phyloP scores from a whole-genome alignment of 345 rosid species.

The Dimocarpus longan region DNA sequence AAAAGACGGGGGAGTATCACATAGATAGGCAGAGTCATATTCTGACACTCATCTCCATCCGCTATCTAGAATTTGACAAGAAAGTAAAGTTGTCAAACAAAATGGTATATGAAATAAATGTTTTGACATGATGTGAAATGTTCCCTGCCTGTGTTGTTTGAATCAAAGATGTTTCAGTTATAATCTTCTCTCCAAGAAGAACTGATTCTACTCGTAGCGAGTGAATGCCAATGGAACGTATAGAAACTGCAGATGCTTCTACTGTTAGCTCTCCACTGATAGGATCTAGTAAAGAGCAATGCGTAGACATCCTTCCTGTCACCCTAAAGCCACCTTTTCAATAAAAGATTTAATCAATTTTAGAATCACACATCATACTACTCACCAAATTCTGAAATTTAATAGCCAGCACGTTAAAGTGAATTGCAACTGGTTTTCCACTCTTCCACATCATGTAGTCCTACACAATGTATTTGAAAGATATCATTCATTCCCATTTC shows the following conservation, averaged over 20 bases:
- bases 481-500: conserved; percentile 1
- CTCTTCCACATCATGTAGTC: conserved; percentile 6
- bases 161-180: conserved; percentile 84
- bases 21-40: conserved; percentile 70
- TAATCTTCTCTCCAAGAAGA: conserved; percentile 76
- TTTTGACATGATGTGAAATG: conserved; percentile 6
- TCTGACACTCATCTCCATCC: conserved; percentile 83
- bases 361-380: conserved; percentile 10
- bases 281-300: conserved; percentile 70
- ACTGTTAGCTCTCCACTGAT: conserved; percentile 81
- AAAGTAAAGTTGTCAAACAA: conserved; percentile 10
- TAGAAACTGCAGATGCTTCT: conserved; percentile 75
- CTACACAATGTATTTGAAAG: neutral
- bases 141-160: conserved; percentile 78
- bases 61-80: conserved; percentile 55
- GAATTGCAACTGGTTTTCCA: conserved; percentile 12
- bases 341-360: conserved; percentile 24
- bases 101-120: neutral
- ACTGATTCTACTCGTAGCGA: conserved; percentile 73
- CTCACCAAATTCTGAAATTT: conserved; percentile 10
- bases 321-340: conserved; percentile 81
- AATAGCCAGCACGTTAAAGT: neutral
- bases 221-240: conserved; percentile 75
- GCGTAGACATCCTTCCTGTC: conserved; percentile 76
- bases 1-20: conserved; percentile 85